A percentile compares a stretch with the other conserved stretches of the same genome.
Conservation (phyloP, 305 asterid genomes). For the Fraxinus ornus region DNA sequence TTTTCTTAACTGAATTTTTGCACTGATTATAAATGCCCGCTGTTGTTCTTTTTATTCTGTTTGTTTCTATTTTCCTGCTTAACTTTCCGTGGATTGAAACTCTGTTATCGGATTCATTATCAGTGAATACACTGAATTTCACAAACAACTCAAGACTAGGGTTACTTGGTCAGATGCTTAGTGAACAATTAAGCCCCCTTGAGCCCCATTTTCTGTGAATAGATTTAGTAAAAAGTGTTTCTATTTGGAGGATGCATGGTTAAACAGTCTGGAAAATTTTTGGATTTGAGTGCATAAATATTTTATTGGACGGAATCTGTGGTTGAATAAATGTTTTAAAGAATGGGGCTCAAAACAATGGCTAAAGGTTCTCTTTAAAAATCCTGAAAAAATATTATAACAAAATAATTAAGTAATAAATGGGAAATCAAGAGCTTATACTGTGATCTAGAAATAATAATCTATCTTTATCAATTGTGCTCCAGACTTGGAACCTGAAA, state of each 20-base stretch:
- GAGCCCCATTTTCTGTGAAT: too few species aligned
- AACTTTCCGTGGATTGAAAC: background rate
- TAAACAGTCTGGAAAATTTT: too few species aligned
- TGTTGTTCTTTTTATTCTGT: background rate
- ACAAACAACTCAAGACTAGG: background rate
- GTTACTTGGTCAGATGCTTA: background rate
- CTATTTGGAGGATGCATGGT: too few species aligned
- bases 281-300: too few species aligned
- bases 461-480: background rate
- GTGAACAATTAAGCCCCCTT: background rate
- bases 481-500: background rate
- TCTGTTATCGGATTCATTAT: background rate
- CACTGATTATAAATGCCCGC: background rate
- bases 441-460: background rate
- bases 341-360: too few species aligned
- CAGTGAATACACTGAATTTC: background rate
- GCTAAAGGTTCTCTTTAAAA: background rate
- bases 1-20: background rate
- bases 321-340: too few species aligned
- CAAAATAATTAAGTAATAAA: background rate
- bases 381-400: background rate
- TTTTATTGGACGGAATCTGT: too few species aligned
- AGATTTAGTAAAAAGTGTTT: too few species aligned
- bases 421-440: background rate
- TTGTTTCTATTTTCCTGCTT: too few species aligned